A percentile compares a stretch with the other conserved stretches of the same genome.
Evolutionary conservation across 192 early-diverging fungal species (phyloP).

Genomic region (Entomortierella lignicola): DNA sequence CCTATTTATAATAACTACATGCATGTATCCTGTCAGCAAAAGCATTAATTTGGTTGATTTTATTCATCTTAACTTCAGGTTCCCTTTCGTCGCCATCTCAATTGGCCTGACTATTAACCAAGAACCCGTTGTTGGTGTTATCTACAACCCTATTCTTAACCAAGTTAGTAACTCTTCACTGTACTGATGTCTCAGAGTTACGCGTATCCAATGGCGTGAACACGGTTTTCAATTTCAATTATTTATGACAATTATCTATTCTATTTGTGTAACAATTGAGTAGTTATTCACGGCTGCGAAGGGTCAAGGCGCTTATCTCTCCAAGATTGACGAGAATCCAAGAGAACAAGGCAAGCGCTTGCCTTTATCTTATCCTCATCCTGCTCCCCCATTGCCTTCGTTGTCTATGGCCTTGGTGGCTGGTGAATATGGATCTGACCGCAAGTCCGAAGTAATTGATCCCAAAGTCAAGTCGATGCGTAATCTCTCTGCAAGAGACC

Average conservation of each 20-base stretch:
- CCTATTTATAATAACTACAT: neutral
- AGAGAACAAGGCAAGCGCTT: conserved; percentile 61
- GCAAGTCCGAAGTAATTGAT: conserved; percentile 65
- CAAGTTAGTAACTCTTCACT: conserved; percentile 68
- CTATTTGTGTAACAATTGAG: neutral
- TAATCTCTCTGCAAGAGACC: conserved; percentile 68
- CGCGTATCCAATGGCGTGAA: neutral
- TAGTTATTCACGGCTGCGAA: conserved; percentile 66
- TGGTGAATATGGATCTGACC: conserved; percentile 88
- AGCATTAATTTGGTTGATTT: neutral
- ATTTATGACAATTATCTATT: neutral
- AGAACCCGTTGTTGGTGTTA: conserved; percentile 85
- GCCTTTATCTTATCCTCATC: conserved; percentile 67
- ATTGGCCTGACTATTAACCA: conserved; percentile 84
- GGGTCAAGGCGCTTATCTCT: conserved; percentile 74
- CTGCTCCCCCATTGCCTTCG: conserved; percentile 66
- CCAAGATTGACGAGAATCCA: conserved; percentile 51
- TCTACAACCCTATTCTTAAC: conserved; percentile 90
- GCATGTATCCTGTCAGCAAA: too few relatives aligned
- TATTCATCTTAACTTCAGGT: conserved; percentile 40
- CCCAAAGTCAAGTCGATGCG: conserved; percentile 77
- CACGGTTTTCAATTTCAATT: neutral
- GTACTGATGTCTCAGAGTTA: neutral
- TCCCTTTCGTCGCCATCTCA: conserved; percentile 89
- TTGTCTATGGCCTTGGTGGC: conserved; percentile 79